Conservation (phyloP, 768 basidiomycete species). For the Rhizopogon vinicolor region DNA sequence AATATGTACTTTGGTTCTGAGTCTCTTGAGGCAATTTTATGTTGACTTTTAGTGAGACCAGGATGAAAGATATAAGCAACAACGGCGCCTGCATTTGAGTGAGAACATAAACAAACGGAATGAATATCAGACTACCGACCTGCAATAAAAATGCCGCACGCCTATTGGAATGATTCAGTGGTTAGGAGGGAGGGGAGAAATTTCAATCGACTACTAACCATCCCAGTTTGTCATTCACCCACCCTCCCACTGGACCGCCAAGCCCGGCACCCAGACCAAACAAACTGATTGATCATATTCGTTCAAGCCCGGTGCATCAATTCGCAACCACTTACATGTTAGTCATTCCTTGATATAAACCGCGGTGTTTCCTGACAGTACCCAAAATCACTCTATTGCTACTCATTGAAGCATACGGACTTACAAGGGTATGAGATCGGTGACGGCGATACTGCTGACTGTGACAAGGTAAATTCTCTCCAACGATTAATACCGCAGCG, state of each 20-base stretch:
- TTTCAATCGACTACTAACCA: constrained; percentile 49
- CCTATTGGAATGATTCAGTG: constrained; percentile 40
- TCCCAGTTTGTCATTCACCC: constrained; percentile 81
- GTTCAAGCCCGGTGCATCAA: constrained; percentile 4
- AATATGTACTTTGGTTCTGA: constrained; percentile 49
- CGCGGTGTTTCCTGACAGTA: constrained; percentile 66
- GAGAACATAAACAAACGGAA: constrained; percentile 6
- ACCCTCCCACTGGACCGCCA: constrained; percentile 79
- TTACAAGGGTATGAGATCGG: constrained; percentile 87
- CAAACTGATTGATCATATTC: constrained; percentile 40
- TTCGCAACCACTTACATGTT: constrained; percentile 58
- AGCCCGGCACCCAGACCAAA: constrained; percentile 81
- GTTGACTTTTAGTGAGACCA: constrained; percentile 76
- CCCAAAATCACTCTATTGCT: neutral
- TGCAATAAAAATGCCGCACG: constrained; percentile 82
- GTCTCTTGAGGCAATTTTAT: constrained; percentile 69
- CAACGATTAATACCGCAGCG: constrained; percentile 6
- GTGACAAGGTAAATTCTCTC: constrained; percentile 16
- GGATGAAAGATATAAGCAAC: constrained; percentile 60
- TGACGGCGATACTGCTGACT: constrained; percentile 83
- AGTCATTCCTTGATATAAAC: constrained; percentile 87
- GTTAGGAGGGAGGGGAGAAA: neutral
- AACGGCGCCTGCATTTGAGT: constrained; percentile 59
- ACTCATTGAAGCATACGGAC: constrained; percentile 19
- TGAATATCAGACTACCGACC: constrained; percentile 36